Evolutionary conservation across 2,329 filamentous ascomycete species (phyloP).

Genomic region (Penicillium corylophilum): DNA sequence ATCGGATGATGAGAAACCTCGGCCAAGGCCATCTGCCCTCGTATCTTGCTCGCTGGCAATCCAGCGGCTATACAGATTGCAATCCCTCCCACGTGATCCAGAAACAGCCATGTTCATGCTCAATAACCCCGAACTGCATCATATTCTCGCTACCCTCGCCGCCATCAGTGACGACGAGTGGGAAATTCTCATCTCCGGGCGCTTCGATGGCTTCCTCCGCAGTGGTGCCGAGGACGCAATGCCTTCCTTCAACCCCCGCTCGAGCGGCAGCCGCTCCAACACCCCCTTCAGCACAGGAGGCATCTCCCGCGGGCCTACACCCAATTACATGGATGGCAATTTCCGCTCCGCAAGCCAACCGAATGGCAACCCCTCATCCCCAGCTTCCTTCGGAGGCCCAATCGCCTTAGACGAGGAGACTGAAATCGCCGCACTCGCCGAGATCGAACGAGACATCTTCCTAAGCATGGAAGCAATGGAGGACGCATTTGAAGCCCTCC

Average conservation of each 20-base stretch:
- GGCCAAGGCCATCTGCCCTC: constrained; percentile 69
- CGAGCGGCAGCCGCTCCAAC: constrained; percentile 41
- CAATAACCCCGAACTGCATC: constrained; percentile 76
- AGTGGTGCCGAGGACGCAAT: constrained; percentile 72
- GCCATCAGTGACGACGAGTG: constrained; percentile 91
- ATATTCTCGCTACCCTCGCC: constrained; percentile 80
- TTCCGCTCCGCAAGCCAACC: constrained; percentile 43
- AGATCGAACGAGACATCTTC: constrained; percentile 92
- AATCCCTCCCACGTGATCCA: constrained; percentile 72
- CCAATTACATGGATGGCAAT: constrained; percentile 40
- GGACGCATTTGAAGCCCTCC: constrained; percentile 89
- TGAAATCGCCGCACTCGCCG: constrained; percentile 83
- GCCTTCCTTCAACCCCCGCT: constrained; percentile 23
- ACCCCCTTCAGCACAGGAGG: constrained; percentile 34
- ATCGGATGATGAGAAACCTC: constrained; percentile 60
- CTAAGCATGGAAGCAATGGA: constrained; percentile 91
- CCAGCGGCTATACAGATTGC: constrained; percentile 79
- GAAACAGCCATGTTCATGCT: constrained; percentile 84
- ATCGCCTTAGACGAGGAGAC: constrained; percentile 93
- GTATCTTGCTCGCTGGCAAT: constrained; percentile 73
- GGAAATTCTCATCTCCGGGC: constrained; percentile 90
- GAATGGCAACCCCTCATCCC: constrained; percentile 48
- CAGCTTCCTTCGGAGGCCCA: constrained; percentile 64
- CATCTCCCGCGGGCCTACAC: constrained; percentile 37
- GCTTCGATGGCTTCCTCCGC: constrained; percentile 94